Evolutionary conservation across 495 filamentous ascomycete genomes (phyloP).

Genomic region (Elasticomyces elasticus): DNA sequence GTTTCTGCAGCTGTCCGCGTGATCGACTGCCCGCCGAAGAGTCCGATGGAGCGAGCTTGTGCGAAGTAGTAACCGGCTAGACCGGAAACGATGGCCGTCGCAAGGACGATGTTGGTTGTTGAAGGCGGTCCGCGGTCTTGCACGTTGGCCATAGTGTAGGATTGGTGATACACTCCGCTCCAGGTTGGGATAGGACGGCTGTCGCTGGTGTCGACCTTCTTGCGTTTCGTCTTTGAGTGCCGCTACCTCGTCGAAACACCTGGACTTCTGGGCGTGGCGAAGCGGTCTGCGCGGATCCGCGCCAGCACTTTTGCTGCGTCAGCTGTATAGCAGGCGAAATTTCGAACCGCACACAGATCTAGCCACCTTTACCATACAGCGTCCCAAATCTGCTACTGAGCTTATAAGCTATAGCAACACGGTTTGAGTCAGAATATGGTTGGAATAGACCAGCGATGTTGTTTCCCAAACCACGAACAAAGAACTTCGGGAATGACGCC

Average conservation of each 20-base stretch:
- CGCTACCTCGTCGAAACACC: neutral
- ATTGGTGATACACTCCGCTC: neutral
- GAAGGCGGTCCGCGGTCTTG: conserved; percentile 31
- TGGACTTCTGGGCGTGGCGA: neutral
- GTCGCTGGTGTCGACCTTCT: neutral
- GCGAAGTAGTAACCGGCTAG: conserved; percentile 35
- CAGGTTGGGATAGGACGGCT: too few species aligned
- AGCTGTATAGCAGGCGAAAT: neutral
- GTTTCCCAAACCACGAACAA: conserved; percentile 1
- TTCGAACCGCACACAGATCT: neutral
- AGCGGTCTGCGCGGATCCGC: neutral
- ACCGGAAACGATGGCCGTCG: conserved; percentile 30
- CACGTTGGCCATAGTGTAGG: conserved; percentile 12
- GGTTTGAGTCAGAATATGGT: conserved; percentile 18
- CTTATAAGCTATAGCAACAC: neutral
- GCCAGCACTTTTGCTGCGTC: neutral
- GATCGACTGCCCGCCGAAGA: conserved; percentile 27
- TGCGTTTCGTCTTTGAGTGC: conserved; percentile 6
- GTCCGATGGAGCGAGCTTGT: conserved; percentile 32
- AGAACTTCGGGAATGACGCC: neutral
- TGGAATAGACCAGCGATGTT: neutral
- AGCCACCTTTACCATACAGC: conserved; percentile 7
- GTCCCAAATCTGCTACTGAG: conserved; percentile 12
- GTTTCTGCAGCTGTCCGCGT: neutral
- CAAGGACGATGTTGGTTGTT: conserved; percentile 30